Base-by-base conservation (phyloP, 495 filamentous ascomycete genomes). In the Trichocladium uniseriatum region DNA sequence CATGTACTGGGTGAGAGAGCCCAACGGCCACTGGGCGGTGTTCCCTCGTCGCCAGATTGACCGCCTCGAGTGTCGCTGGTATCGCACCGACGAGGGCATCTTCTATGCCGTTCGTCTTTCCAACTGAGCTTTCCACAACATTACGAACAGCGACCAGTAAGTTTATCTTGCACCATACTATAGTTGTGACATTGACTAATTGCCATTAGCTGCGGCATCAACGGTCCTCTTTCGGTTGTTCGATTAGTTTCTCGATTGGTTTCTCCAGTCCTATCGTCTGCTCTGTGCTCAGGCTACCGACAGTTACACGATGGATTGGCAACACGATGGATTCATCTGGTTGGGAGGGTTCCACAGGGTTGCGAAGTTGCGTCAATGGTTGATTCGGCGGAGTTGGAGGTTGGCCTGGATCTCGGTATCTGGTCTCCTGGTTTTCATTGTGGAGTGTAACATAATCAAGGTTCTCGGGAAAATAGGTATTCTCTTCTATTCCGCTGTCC, bases 41-140 rank as follows among this genome's bases (percentile, higher is more conserved):
- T 63, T 68, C 21, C 70, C 67, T 53, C 68, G 75, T n/a, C 61
- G 61, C 48, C 68, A 69, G 5, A 72, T 79, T 42, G 76, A 79
- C 58, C 58, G 69, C 43, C 62, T 76, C 38, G 66, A 69, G 27
- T 70, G 61, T 37, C 63, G 70, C 39, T 79, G 76, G 76, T 77
- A 69, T 51, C 61, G 69, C 28, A 61, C 61, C 41, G 56, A 67
- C 27, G 62, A 65, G 29, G 73, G 75, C 31, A 53, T 65, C 24
- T 77, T 76, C 56, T 77, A 76, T 51, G 73, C 74, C 42, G 65
- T 74, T 24, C 63, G 69, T 34, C 45, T 71, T n/a, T 52, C 38
- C 3, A 36, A 57, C 21, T 45, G 11, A 43, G n/a, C 8, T 5
- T 19, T 14, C 9, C 18, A n/a, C n/a, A n/a, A n/a, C n/a, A n/a